phyloP scores from a whole-genome alignment of 208 protist species.

The Wallacemonas sp. region DNA sequence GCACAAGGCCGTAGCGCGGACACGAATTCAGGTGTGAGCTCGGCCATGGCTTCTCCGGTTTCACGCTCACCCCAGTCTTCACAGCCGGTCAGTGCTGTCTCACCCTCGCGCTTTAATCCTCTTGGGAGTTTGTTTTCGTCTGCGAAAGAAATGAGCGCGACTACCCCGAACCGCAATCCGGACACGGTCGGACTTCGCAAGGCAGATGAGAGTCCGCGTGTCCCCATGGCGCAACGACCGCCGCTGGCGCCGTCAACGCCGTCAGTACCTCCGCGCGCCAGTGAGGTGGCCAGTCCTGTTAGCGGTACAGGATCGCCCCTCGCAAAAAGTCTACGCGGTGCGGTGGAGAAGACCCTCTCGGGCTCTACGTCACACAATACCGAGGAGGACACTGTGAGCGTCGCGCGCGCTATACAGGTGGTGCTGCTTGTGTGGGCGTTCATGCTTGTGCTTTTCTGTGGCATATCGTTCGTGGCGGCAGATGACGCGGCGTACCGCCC shows the following conservation, averaged over 20 bases:
- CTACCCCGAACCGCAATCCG: background rate
- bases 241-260: conserved; percentile 1
- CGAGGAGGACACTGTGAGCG: background rate
- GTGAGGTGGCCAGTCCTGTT: background rate
- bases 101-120: background rate
- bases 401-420: conserved; percentile 1
- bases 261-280: background rate
- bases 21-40: background rate
- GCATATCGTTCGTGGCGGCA: conserved; percentile 21
- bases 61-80: background rate
- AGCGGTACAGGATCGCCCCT: too few relatives aligned
- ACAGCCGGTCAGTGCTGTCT: background rate
- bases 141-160: background rate
- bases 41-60: background rate
- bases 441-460: conserved; percentile 26
- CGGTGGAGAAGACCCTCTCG: too few relatives aligned
- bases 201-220: background rate
- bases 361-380: too few relatives aligned
- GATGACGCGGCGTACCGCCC: conserved; percentile 25
- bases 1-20: conserved; percentile 5
- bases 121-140: conserved; percentile 9
- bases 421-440: conserved; percentile 17
- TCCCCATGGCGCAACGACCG: conserved; percentile 1
- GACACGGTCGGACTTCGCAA: background rate
- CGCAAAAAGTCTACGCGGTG: too few relatives aligned